These are phyloP conservation scores for Hypoxylon subgilvum DNA, from an alignment of 495 filamentous ascomycete genomes.

Conservation along the genomic window DNA sequence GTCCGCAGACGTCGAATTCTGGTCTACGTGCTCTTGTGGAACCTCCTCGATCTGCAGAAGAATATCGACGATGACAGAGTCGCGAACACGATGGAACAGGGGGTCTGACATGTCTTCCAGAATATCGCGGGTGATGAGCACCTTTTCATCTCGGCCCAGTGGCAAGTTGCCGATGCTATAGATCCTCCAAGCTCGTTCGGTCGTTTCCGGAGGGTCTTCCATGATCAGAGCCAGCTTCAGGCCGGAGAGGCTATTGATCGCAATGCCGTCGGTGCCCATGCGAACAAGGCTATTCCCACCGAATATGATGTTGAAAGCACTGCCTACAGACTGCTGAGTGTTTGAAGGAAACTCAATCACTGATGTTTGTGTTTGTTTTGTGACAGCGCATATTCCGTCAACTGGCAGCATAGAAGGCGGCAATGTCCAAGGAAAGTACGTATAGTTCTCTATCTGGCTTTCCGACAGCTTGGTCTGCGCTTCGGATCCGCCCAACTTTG, in stretches of 20 bases:
- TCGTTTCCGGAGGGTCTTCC: constrained; percentile 56
- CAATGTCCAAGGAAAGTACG: constrained; percentile 91
- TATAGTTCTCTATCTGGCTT: constrained; percentile 71
- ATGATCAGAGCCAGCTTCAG: constrained; percentile 80
- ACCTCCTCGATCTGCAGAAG: constrained; percentile 43
- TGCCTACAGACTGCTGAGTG: constrained; percentile 61
- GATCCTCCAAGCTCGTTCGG: constrained; percentile 64
- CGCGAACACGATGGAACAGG: constrained; percentile 78
- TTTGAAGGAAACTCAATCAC: constrained; percentile 81
- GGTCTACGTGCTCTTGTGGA: constrained; percentile 7
- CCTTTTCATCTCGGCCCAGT: constrained; percentile 86
- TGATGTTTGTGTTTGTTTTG: constrained; percentile 61
- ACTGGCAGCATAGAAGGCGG: constrained; percentile 73
- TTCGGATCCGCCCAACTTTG: constrained; percentile 9
- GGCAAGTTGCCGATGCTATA: constrained; percentile 79
- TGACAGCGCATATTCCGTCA: constrained; percentile 70
- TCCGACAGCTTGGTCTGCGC: constrained; percentile 33
- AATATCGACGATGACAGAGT: constrained; percentile 74
- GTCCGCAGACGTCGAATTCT: constrained; percentile 38
- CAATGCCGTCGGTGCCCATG: constrained; percentile 69
- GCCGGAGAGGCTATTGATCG: constrained; percentile 78
- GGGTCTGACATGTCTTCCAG: constrained; percentile 80
- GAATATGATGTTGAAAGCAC: constrained; percentile 62
- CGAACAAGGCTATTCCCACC: constrained; percentile 54
- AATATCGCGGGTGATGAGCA: constrained; percentile 78